phyloP scores from a whole-genome alignment of 257 asterid genomes.

The Primulina huaijiensis region DNA sequence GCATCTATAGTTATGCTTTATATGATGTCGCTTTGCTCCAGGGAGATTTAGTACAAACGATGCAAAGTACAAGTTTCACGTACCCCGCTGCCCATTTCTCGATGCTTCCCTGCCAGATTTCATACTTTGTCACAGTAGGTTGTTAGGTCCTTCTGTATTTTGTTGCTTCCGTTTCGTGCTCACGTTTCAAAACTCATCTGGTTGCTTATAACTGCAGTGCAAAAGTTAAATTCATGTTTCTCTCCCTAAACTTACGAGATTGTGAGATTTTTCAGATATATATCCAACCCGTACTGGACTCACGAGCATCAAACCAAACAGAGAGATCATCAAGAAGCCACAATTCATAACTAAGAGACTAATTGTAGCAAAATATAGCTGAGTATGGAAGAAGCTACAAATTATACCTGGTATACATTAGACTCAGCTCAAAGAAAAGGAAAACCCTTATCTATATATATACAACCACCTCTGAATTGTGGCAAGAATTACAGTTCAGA shows the following conservation, averaged over 20 bases:
- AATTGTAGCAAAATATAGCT: constrained; percentile 38
- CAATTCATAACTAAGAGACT: constrained; percentile 32
- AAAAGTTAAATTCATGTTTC: neutral
- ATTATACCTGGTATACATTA: constrained; percentile 42
- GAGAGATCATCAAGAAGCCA: constrained; percentile 26
- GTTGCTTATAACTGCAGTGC: neutral
- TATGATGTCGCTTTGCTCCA: neutral
- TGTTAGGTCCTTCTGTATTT: too few species aligned
- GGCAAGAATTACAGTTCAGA: constrained; percentile 38
- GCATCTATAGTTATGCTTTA: neutral
- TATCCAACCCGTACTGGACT: neutral
- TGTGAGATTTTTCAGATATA: neutral
- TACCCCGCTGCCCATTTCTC: too few species aligned
- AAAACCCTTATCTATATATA: constrained; percentile 40
- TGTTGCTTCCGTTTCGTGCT: too few species aligned
- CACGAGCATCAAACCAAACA: neutral
- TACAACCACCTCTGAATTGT: constrained; percentile 47
- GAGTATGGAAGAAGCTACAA: constrained; percentile 46
- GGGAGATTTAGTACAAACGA: neutral
- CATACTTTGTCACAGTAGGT: too few species aligned
- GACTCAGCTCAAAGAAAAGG: constrained; percentile 35
- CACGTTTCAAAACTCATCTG: too few species aligned
- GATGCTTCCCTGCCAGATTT: too few species aligned
- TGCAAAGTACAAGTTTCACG: too few species aligned
- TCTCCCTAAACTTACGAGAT: neutral